Base-by-base conservation (phyloP, 2,329 filamentous ascomycete species). In the Coniella lustricola region DNA sequence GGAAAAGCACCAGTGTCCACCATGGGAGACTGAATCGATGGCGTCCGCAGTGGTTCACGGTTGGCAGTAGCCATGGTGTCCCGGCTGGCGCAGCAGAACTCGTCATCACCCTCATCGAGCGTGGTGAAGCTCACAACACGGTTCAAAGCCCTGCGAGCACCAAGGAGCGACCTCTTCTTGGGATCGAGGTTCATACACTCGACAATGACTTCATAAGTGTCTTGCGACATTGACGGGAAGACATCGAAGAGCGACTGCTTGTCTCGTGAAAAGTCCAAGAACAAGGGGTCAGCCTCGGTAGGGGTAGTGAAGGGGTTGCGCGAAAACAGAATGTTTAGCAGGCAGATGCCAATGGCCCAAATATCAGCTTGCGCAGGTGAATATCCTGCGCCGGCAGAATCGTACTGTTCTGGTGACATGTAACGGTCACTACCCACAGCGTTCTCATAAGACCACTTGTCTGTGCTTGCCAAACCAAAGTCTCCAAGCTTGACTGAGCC, bases 351-450 rank as follows among this genome's bases (percentile, higher is more conserved):
- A 62, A 98, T 87, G 49, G 93, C 90, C 93, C 93, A 98, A 59
- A 96, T 83, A 65, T 98, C 93, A 44, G 93, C 93, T 69, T 93
- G 82, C 39, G 88, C 87, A 40, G 93, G 90, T 48, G 89, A 91
- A 70, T 98, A 98, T 51, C 93, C 93, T 54, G 79, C 81, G 54
- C 84, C 84, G 57, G 84, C 81, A 46, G 90, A 90, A 65, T 97
- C 91, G 61, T 93, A 97, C 68, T 98, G 93, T 69, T 98, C 93
- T 4, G 93, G 93, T 48, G 93, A 90, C 93, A 98, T 98, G 72
- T 98, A 98, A 48, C 93, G 89, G 64, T 98, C 93, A 64, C 93
- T 97, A 56, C 93, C 93, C 40, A 98, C 93, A 54, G 87, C 93
- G 55, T 85, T 84, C 73, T 98, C 93, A 60, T 86, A 86, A 20